Evolutionary conservation across 2,329 filamentous ascomycete genomes (phyloP).

Genomic region (Nemania sp.): DNA sequence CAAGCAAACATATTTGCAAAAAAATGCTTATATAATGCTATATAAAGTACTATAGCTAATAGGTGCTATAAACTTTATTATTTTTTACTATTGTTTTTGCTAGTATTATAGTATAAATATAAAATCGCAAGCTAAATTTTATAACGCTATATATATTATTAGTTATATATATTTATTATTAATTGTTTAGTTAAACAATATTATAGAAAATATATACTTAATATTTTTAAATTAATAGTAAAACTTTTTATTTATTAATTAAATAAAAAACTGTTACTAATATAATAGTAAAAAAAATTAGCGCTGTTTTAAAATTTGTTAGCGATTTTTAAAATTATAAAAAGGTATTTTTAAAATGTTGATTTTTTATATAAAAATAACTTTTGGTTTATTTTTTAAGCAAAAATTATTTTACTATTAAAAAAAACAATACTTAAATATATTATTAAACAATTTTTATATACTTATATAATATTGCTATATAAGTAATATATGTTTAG

Average conservation of each 20-base stretch:
- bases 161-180: not conserved
- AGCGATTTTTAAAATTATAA: conserved; percentile 6
- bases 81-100: not conserved
- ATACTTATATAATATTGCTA: not conserved
- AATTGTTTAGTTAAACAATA: not conserved
- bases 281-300: not conserved
- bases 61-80: not conserved
- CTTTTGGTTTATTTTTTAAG: not conserved
- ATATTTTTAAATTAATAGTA: conserved; percentile 4
- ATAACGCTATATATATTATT: conserved; percentile 7
- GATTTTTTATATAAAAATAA: conserved; percentile 7
- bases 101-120: not conserved
- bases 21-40: not conserved
- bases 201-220: not conserved
- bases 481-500: not conserved
- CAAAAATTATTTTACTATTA: not conserved
- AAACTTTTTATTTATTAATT: no score
- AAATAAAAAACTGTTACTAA: not conserved
- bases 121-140: no score
- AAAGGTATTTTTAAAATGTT: no score
- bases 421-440: not conserved
- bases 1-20: not conserved
- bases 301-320: not conserved
- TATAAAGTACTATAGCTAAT: not conserved
- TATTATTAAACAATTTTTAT: not conserved